Evolutionary conservation across 2,329 filamentous ascomycete genomes (phyloP).

Genomic region (Arthrobotrys iridis): DNA sequence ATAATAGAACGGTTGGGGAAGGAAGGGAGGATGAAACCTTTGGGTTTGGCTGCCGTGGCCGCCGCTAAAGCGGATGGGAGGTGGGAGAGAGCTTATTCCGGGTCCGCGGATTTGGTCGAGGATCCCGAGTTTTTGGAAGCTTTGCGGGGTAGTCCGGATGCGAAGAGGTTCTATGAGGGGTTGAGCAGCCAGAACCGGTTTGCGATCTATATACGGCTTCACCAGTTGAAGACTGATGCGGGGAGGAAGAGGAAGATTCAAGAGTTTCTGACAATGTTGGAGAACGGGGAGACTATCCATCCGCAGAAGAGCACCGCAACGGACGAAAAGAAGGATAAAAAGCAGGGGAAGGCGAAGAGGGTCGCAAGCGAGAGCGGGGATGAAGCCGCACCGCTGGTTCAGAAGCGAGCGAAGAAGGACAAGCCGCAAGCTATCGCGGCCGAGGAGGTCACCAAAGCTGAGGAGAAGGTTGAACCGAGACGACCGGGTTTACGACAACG

Average conservation of each 20-base stretch:
- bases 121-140: constrained; percentile 66
- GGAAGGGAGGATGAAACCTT: constrained; percentile 65
- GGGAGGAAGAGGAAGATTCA: constrained; percentile 59
- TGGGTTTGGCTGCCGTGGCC: constrained; percentile 67
- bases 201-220: constrained; percentile 64
- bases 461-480: constrained; percentile 4
- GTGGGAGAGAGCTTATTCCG: constrained; percentile 70
- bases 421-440: constrained; percentile 1
- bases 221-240: constrained; percentile 62
- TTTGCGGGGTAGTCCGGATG: constrained; percentile 61
- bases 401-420: constrained; percentile 35
- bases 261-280: constrained; percentile 63
- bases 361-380: constrained; percentile 1
- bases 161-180: constrained; percentile 62
- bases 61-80: constrained; percentile 69
- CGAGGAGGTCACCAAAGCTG: background rate
- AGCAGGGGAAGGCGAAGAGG: constrained; percentile 22
- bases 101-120: constrained; percentile 63
- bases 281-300: constrained; percentile 59
- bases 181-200: constrained; percentile 65
- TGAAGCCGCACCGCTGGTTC: constrained; percentile 2
- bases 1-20: constrained; percentile 64
- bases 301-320: constrained; percentile 10
- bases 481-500: constrained; percentile 27
- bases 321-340: background rate